Percentiles rank a stretch among this genome's conserved stretches.
These are phyloP conservation scores for Tolypocladium tundrense DNA, from an alignment of 2,329 filamentous ascomycete genomes.

Conservation along the genomic window DNA sequence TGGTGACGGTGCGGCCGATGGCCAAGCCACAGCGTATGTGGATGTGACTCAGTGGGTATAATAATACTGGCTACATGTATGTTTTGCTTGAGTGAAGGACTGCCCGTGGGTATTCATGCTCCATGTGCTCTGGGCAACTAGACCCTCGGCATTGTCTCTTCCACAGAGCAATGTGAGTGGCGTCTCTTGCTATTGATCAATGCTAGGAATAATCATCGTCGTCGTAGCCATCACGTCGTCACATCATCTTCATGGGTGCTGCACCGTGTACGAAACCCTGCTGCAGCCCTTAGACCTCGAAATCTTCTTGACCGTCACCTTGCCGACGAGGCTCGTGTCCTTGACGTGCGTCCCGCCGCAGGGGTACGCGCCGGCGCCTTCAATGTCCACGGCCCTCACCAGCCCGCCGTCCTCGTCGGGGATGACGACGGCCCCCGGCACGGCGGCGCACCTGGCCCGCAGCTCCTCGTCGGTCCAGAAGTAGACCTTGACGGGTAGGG, in stretches of 20 bases:
- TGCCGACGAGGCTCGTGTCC: conserved; percentile 44
- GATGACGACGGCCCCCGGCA: conserved; percentile 15
- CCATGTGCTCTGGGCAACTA: too few relatives aligned
- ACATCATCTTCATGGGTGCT: background rate
- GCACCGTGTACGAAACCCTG: background rate
- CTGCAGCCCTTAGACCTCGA: conserved; percentile 45
- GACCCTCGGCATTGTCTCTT: too few relatives aligned
- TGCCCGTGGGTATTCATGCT: too few relatives aligned
- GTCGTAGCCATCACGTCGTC: background rate
- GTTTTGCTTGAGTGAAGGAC: too few relatives aligned
- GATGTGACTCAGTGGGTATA: too few relatives aligned
- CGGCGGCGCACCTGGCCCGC: background rate
- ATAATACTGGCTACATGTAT: too few relatives aligned
- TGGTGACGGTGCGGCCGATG: too few relatives aligned
- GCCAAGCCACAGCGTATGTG: too few relatives aligned
- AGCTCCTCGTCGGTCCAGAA: conserved; percentile 55
- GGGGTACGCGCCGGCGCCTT: conserved; percentile 57
- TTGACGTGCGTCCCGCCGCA: conserved; percentile 65
- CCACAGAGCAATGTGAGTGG: too few relatives aligned
- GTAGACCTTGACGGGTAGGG: conserved; percentile 46
- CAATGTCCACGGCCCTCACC: conserved; percentile 57
- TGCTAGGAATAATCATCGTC: too few relatives aligned
- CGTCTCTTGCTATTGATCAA: too few relatives aligned
- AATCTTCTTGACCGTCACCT: conserved; percentile 56
- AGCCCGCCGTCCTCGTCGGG: conserved; percentile 37